Evolutionary conservation across 1,139 yeast genomes (phyloP), one percentile per base, ranked within the genome.

Genomic region (Geotrichum bryndzae): DNA sequence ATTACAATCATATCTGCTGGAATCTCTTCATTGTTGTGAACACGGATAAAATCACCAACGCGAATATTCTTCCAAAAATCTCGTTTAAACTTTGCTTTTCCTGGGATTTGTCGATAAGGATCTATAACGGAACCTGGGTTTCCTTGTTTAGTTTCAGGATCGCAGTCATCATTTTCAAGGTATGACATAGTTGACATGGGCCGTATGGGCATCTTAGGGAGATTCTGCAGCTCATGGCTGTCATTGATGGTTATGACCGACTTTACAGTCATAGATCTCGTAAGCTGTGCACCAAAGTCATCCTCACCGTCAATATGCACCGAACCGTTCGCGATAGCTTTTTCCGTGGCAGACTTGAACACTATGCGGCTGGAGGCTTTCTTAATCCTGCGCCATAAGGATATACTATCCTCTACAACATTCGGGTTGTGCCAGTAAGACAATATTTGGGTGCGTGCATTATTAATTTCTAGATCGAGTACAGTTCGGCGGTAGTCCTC

Each of bases 401-500:
- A 77, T 22, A 88, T 79, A 64, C 80, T 76, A 65, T 87, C 90
- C 56, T 82, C 86, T 15, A 83, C 77, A 11, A 88, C 90, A 71
- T 94, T 94, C 46, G 83, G 83, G 74, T 94, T 94, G 48, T 80
- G 79, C 65, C 90, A 74, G 38, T 96, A 94, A 52, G 77, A 75
- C 54, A 94, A 77, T 59, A 90, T 80, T 73, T 90, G 96, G 1
- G 96, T 89, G n/a, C 88, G 84, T 8, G 92, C 88, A 73, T 94
- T 92, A 73, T 94, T 94, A 68, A 94, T 84, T 70, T 92, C 96
- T 67, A 85, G 76, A 75, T 94, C 99, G 66, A 87, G 80, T 2
- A 82, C 76, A 0, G 90, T 86, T 73, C 99, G 83, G 69, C 95
- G 83, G 63, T 90, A 92, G 76, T 94, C 99, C 75, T 94, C 99